Evolutionary conservation across 176 grass and related monocot genomes (phyloP), one percentile per base, ranked within the genome.

Genomic region (Ampelocalamus luodianensis): DNA sequence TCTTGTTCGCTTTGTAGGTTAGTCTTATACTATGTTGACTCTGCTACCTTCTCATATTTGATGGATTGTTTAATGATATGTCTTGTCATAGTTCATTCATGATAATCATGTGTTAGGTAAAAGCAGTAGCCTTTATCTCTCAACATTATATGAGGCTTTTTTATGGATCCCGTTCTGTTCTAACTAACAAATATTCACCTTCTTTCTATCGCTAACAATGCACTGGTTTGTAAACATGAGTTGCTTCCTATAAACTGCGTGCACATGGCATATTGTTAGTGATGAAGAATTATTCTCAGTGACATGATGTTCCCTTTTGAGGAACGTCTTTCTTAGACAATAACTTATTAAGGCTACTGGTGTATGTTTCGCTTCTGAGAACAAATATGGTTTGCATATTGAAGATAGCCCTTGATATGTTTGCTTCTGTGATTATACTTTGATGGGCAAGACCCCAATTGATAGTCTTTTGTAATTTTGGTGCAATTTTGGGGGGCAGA

Each of bases 1-100:
- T 94, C 65, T 51, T 89, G 34, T 66, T 54, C 37, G 10, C 27
- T 71, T 74, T 76, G 53, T 89, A 91, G 84, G 77, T 85, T 89
- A 91, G 84, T 34, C 66, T 77, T 91, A 69, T 72, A 91, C 67
- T 27, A 17, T 80, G 68, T 74, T 83, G 61, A 78, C 37, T 23
- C 26, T 85, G 68, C 56, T 81, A 56, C 53, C 3, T 46, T 72
- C 68, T 58, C 65, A 88, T 55, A 85, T 73, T 78, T 75, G 62
- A 75, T 87, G 80, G 74, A 84, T 87, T 84, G 74, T 48, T 84
- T 69, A 58, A 74, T 66, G 66, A 72, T 69, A 42, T 79, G 67
- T 34, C 29, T 61, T 61, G 68, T 68, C 49, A 53, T 42, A 62
- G 49, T 68, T 79, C 59, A 48, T 83, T 83, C 32, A 34, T 83